Evolutionary conservation across 345 rosid species (phyloP).

Genomic region (Melastoma malabathricum): DNA sequence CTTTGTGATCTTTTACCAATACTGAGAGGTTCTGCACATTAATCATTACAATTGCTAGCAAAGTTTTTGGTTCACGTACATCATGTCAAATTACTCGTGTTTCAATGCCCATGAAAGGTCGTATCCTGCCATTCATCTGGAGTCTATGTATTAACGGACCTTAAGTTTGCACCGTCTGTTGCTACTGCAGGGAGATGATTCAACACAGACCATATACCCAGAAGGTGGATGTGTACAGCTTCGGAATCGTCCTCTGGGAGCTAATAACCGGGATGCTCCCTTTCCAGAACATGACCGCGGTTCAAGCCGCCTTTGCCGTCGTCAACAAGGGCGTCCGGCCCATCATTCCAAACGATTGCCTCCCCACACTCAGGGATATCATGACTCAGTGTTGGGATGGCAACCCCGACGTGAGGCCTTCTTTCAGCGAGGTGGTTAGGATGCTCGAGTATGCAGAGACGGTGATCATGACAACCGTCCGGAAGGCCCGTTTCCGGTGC

Average conservation of each 20-base stretch:
- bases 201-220: conserved; percentile 33
- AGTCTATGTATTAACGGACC: too few relatives aligned
- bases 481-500: conserved; percentile 39
- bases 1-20: too few relatives aligned
- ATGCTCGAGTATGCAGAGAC: conserved; percentile 26
- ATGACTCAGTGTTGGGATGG: conserved; percentile 33
- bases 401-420: conserved; percentile 27
- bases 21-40: too few relatives aligned
- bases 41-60: too few relatives aligned
- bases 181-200: conserved; percentile 27
- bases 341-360: conserved; percentile 18
- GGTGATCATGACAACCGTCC: conserved; percentile 24
- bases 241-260: conserved; percentile 39
- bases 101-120: too few relatives aligned
- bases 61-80: too few relatives aligned
- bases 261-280: conserved; percentile 29
- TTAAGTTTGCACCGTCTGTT: too few relatives aligned
- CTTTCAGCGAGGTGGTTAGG: conserved; percentile 20
- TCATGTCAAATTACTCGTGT: too few relatives aligned
- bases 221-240: conserved; percentile 38
- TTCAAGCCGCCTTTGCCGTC: conserved; percentile 36
- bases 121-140: too few relatives aligned
- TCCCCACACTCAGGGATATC: conserved; percentile 23
- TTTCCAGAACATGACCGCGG: conserved; percentile 32
- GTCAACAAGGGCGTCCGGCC: conserved; percentile 31